A percentile compares a stretch with the other conserved stretches of the same genome.
phyloP scores from a whole-genome alignment of 192 early-diverging fungal species.

The Funneliformis geosporum region DNA sequence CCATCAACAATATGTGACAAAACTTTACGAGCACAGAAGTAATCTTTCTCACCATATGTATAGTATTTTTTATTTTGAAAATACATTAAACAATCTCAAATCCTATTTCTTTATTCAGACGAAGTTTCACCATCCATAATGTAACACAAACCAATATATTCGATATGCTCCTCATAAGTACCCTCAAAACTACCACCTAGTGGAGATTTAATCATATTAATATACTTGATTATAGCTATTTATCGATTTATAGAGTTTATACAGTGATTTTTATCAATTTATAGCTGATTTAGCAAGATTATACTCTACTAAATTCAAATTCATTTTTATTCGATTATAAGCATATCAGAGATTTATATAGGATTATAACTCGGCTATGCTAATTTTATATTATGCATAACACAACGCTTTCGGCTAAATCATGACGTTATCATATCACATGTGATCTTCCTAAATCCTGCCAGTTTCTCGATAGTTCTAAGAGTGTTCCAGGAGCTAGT shows the following conservation, averaged over 20 bases:
- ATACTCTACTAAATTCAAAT: neutral
- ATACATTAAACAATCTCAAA: constrained; percentile 19
- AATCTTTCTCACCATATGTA: constrained; percentile 21
- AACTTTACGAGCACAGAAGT: neutral
- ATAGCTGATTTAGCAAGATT: neutral
- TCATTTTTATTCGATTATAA: constrained; percentile 8
- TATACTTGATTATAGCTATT: constrained; percentile 4
- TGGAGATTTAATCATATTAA: constrained; percentile 9
- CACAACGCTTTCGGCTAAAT: too few relatives aligned
- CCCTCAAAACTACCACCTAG: constrained; percentile 8
- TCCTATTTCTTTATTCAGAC: constrained; percentile 12
- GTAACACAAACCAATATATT: neutral
- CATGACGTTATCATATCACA: too few relatives aligned
- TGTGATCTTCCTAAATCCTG: too few relatives aligned
- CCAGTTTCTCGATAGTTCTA: too few relatives aligned
- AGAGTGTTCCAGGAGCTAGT: too few relatives aligned
- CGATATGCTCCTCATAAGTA: constrained; percentile 20
- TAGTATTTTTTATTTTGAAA: constrained; percentile 23
- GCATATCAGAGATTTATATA: constrained; percentile 3
- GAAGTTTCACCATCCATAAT: neutral
- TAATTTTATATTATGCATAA: too few relatives aligned
- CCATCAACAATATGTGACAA: constrained; percentile 12
- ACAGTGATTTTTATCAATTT: neutral
- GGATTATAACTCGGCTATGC: too few relatives aligned
- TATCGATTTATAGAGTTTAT: too few relatives aligned